Evolutionary conservation across 129 eudicot species (phyloP).

Genomic region (Chrysanthemum makinoi): DNA sequence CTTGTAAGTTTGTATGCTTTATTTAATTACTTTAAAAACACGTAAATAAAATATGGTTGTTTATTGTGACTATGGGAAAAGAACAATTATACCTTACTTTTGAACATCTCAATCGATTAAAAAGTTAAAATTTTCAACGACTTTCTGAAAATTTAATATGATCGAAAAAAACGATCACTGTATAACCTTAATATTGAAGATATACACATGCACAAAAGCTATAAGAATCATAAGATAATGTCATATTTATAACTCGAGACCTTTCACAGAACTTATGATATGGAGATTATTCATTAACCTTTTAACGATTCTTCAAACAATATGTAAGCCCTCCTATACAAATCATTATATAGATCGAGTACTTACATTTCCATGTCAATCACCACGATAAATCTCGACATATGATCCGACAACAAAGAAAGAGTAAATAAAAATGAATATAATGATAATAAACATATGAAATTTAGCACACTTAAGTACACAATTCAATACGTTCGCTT

Average conservation of each 20-base stretch:
- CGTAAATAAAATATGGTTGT: neutral
- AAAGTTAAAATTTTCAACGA: conserved; percentile 74
- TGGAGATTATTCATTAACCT: neutral
- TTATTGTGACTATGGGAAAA: neutral
- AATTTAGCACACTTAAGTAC: no score
- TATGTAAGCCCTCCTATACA: neutral
- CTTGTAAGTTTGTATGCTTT: neutral
- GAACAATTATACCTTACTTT: conserved; percentile 65
- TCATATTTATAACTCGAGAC: no score
- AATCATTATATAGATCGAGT: neutral
- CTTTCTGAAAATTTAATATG: conserved; percentile 51
- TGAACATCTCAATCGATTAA: conserved; percentile 80
- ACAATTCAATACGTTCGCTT: no score
- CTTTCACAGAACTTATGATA: neutral
- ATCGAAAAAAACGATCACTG: neutral
- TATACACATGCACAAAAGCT: neutral
- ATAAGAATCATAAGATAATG: neutral
- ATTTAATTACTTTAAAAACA: neutral
- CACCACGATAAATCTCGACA: conserved; percentile 95
- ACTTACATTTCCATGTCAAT: conserved; percentile 99
- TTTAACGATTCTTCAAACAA: neutral
- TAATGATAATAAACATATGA: no score
- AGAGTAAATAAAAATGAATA: neutral
- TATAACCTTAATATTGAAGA: conserved; percentile 11
- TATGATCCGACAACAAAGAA: conserved; percentile 62